Conservation (phyloP, 129 eudicot species). For the Helianthus annuus region DNA sequence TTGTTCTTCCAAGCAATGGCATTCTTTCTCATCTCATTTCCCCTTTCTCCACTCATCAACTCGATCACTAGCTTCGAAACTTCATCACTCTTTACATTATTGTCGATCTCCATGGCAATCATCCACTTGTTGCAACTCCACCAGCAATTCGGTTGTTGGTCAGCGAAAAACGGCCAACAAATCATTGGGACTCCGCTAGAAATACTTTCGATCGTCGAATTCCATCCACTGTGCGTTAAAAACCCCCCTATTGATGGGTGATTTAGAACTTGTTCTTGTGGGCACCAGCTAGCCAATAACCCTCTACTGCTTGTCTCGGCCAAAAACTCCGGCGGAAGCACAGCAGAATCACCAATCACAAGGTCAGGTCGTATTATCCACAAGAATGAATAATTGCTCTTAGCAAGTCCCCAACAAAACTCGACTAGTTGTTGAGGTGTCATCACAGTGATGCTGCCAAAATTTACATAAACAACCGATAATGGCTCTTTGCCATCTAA, state of each 20-base stretch:
- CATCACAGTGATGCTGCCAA: slow-evolving; percentile 47
- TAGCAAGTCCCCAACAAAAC: slow-evolving; percentile 47
- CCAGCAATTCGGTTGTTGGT: slow-evolving; percentile 41
- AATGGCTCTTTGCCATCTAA: slow-evolving; percentile 30
- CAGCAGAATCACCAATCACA: slow-evolving; percentile 26
- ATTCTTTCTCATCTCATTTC: slow-evolving; percentile 28
- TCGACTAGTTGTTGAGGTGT: slow-evolving; percentile 32
- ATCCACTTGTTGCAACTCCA: slow-evolving; percentile 34
- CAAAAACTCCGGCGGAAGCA: slow-evolving; percentile 29
- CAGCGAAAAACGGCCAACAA: slow-evolving; percentile 39
- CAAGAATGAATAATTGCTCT: slow-evolving; percentile 27
- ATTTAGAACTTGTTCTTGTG: slow-evolving; percentile 41
- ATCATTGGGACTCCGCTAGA: slow-evolving; percentile 41
- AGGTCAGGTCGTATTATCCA: slow-evolving; percentile 41
- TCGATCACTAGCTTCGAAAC: slow-evolving; percentile 37
- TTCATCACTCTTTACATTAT: slow-evolving; percentile 25
- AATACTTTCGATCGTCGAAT: slow-evolving; percentile 35
- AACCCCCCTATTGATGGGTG: slow-evolving; percentile 34
- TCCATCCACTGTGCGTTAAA: slow-evolving; percentile 42
- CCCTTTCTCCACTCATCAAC: slow-evolving; percentile 42
- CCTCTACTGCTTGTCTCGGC: slow-evolving; percentile 29
- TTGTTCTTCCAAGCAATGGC: slow-evolving; percentile 30
- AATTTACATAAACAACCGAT: slow-evolving; percentile 52
- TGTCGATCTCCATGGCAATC: slow-evolving; percentile 34
- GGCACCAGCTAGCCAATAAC: slow-evolving; percentile 37